Base-by-base conservation (phyloP, 345 rosid genomes). In the Camelina laxa region DNA sequence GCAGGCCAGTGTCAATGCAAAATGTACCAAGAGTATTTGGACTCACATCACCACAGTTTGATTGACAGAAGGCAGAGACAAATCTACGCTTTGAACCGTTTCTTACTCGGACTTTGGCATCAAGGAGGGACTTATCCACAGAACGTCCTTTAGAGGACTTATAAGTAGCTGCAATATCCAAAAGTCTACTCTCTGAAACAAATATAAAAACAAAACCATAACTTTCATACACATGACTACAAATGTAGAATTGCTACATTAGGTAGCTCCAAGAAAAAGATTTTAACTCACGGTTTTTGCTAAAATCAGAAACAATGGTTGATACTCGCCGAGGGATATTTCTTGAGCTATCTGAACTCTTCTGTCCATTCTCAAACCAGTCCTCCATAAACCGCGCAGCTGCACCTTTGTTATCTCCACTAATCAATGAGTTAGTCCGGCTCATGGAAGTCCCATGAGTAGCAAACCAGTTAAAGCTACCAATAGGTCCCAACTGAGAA, bases 401-500 rank as follows among this genome's bases (percentile, higher is more conserved):
- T 15, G 98, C 96, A 2, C 99, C 99, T 83, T 95, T 96, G 84
- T 96, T 96, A 75, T 96, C 99, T 53, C 99, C 99, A 80, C 99
- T 96, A 36, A 92, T 87, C 85, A 92, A 85, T 0, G 97, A 87
- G 88, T 96, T 96, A 68, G 92, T 78, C 65, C 98, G 93, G 66
- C 97, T 89, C 99, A 96, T 96, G 63, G 98, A 96, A 65, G 99
- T 91, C 68, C 98, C 99, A 76, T 96, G 99, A 74, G 99, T 96
- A 21, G 99, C 97, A 83, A 96, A 96, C 98, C 98, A 92, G 73
- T 90, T 96, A 83, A 96, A 92, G 80, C 97, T 91, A 16, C 98
- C 98, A 24, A 91, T 86, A 42, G 97, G 89, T n/a, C 98, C 98
- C 85, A 87, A 80, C 77, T 86, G 82, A 21, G 86, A 81, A 71